These are phyloP conservation scores for Pleurotus cornucopiae DNA, from an alignment of 768 basidiomycete species.

Conservation along the genomic window DNA sequence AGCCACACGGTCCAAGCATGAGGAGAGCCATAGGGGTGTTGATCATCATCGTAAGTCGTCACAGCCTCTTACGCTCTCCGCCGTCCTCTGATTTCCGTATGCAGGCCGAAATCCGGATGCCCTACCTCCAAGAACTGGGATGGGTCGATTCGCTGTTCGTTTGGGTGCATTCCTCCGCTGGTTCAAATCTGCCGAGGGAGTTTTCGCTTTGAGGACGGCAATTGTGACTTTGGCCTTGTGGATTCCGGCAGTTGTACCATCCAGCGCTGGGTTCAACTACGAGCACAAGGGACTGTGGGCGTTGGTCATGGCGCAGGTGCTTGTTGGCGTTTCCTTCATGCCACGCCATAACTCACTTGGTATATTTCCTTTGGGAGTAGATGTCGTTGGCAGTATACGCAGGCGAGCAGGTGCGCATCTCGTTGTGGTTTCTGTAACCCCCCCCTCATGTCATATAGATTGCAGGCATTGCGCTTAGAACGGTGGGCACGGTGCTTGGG, in stretches of 20 bases:
- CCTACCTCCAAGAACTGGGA: conserved; percentile 30
- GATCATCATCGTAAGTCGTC: conserved; percentile 8
- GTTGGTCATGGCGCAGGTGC: conserved; percentile 50
- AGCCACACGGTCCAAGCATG: too few species aligned
- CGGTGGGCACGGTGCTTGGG: conserved; percentile 34
- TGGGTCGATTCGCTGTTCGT: conserved; percentile 27
- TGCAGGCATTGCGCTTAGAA: too few species aligned
- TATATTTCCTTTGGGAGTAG: not conserved
- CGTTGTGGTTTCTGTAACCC: conserved; percentile 19
- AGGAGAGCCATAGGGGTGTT: conserved; percentile 6
- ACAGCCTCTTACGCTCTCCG: not conserved
- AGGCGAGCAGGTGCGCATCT: not conserved
- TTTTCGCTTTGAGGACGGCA: conserved; percentile 49
- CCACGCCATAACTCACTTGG: too few species aligned
- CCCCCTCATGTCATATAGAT: conserved; percentile 8
- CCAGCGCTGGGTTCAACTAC: conserved; percentile 41
- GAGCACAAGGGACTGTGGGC: conserved; percentile 47
- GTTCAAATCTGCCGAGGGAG: conserved; percentile 36
- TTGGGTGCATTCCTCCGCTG: conserved; percentile 31
- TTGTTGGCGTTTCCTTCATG: not conserved
- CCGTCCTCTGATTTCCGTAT: not conserved
- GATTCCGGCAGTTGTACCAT: conserved; percentile 40
- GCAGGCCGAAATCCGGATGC: conserved; percentile 38
- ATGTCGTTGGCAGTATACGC: conserved; percentile 17
- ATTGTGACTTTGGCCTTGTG: conserved; percentile 46